Evolutionary conservation across 306 rosid genomes (phyloP).

Genomic region (Trifolium subterraneum): DNA sequence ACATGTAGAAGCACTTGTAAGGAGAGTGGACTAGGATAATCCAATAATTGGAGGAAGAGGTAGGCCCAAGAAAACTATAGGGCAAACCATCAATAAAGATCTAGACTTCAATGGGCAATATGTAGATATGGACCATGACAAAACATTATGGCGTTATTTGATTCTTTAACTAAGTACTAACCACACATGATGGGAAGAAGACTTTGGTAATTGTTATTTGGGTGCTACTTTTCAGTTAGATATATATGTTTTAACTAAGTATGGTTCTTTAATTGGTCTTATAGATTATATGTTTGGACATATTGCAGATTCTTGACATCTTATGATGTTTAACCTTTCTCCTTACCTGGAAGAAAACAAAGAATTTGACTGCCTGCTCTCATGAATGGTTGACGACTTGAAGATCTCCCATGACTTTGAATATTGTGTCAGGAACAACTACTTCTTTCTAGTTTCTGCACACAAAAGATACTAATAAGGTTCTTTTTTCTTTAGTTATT

Average conservation of each 20-base stretch:
- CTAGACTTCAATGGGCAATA: background rate
- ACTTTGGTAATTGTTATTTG: background rate
- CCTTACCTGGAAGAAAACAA: constrained; percentile 36
- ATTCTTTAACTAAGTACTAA: background rate
- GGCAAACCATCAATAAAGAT: background rate
- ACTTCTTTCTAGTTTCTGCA: background rate
- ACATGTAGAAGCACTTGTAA: background rate
- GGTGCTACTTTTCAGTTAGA: background rate
- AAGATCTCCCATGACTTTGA: constrained; percentile 30
- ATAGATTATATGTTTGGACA: constrained; percentile 23
- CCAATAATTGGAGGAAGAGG: background rate
- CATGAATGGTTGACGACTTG: constrained; percentile 34
- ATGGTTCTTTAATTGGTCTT: constrained; percentile 37
- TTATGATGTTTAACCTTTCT: constrained; percentile 47
- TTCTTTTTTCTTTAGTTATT: background rate
- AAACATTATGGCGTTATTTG: background rate
- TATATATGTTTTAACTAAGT: too few relatives aligned
- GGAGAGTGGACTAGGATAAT: background rate
- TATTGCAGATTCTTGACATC: constrained; percentile 86
- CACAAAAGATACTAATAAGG: background rate
- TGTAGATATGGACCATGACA: background rate
- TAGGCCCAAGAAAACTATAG: background rate
- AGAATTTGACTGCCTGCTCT: constrained; percentile 41
- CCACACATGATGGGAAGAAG: background rate
- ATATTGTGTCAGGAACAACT: constrained; percentile 37